phyloP scores from a whole-genome alignment of 176 grass and related monocot genomes.

The Phragmites australis region DNA sequence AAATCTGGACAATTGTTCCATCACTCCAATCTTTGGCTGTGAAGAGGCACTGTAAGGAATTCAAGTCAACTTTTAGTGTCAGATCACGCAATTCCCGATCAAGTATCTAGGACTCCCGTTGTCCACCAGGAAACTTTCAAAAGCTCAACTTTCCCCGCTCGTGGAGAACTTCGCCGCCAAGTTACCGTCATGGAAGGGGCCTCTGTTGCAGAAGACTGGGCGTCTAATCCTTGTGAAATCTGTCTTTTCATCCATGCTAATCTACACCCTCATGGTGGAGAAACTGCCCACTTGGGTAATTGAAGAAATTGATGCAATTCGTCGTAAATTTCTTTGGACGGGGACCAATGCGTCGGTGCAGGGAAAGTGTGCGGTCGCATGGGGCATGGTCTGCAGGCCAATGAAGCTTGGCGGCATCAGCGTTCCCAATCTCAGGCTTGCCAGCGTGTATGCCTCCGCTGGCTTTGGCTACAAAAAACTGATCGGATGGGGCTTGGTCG shows the following conservation, averaged over 20 bases:
- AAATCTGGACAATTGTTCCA: no score
- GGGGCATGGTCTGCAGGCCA: no score
- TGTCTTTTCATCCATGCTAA: not conserved
- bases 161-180: not conserved
- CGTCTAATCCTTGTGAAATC: not conserved
- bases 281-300: not conserved
- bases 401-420: not conserved
- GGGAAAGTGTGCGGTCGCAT: not conserved
- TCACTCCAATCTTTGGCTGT: no score
- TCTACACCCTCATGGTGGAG: not conserved
- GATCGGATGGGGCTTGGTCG: not conserved
- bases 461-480: not conserved
- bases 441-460: accelerated
- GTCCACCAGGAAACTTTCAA: no score
- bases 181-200: not conserved
- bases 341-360: not conserved
- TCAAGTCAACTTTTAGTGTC: no score
- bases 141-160: no score
- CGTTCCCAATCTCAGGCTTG: not conserved
- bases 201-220: not conserved
- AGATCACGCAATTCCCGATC: not conserved
- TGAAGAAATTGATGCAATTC: not conserved
- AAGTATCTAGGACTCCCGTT: no score
- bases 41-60: no score
- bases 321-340: not conserved